A percentile compares a stretch with the other conserved stretches of the same genome.
Conservation (phyloP, 164 flowering plant genomes). For the Dillenia suffruticosa region DNA sequence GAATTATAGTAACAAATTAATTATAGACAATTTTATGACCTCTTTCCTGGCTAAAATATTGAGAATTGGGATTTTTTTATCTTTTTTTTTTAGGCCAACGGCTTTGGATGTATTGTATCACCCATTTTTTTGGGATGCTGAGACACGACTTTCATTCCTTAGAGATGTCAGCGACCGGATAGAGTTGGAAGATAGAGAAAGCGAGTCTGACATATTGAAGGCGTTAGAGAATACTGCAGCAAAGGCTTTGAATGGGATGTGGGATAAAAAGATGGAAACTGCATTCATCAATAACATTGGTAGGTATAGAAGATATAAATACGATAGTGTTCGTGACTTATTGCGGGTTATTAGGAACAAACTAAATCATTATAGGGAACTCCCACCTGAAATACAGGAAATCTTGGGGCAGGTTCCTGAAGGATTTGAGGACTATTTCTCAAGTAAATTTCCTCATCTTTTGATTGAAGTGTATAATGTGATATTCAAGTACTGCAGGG, state of each 20-base stretch:
- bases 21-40: too few relatives aligned
- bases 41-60: too few relatives aligned
- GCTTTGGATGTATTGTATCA: conserved; percentile 52
- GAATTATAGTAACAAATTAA: too few relatives aligned
- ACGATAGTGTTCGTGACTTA: conserved; percentile 60
- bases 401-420: conserved; percentile 43
- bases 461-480: conserved; percentile 45
- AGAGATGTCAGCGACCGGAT: conserved; percentile 74
- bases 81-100: conserved; percentile 41
- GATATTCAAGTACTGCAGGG: conserved; percentile 23
- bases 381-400: conserved; percentile 59
- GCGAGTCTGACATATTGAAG: conserved; percentile 40
- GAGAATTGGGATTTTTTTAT: conserved; percentile 4
- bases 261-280: conserved; percentile 72
- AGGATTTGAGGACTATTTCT: conserved; percentile 45
- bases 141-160: conserved; percentile 64
- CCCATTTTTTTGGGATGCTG: conserved; percentile 77
- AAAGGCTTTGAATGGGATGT: conserved; percentile 53
- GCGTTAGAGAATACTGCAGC: conserved; percentile 51
- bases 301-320: conserved; percentile 65
- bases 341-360: conserved; percentile 73
- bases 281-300: conserved; percentile 56
- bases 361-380: conserved; percentile 65
- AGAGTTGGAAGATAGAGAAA: conserved; percentile 61
- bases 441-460: conserved; percentile 39